Base-by-base conservation (phyloP, 2,329 filamentous ascomycete species). In the Fusarium sarcochroum region DNA sequence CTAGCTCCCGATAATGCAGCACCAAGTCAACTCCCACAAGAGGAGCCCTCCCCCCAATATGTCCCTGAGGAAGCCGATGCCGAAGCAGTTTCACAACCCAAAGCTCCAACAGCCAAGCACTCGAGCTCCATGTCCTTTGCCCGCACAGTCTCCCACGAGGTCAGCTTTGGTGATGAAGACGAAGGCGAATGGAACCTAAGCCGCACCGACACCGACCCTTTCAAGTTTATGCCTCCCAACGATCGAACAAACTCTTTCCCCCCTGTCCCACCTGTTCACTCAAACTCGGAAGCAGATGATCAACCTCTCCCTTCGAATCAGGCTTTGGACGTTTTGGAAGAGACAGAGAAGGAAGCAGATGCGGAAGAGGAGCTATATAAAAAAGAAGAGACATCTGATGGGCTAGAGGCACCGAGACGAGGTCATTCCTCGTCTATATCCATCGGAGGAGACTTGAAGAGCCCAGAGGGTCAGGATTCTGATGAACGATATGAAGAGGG, bases 401-500 rank as follows among this genome's bases (percentile, higher is more conserved):
- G 66, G 18, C 34, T 58, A 18, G 61, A 58, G 15, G 48, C 63
- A 20, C 53, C 66, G 7, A 66, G 44, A 50, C 69, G 55, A 66
- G 73, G 63, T 32, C 74, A 73, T 52, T 68, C 66, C 5, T 59
- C 73, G 13, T 79, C 78, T 9, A 78, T 81, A 42, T 80, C 78
- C 10, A 76, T 84, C 45, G 84, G 84, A 10, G 81, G 84, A 15
- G 81, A 85, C 20, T 63, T 84, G 1, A 75, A 78, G 21, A 80
- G 77, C 41, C 65, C 76, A 2, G 78, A 81, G 14, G 81, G 81
- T 35, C 80, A 84, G 37, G 80, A 80, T 21, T 79, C 81, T 2
- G 86, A 90, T 25, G 85, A 86, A 23, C 86, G 91, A 44, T 93
- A 86, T 66, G 90, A 92, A 59, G 91, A 93, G 78, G 91, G 91